Conservation (phyloP, 2,329 filamentous ascomycete species). For the Paecilomyces sp. region DNA sequence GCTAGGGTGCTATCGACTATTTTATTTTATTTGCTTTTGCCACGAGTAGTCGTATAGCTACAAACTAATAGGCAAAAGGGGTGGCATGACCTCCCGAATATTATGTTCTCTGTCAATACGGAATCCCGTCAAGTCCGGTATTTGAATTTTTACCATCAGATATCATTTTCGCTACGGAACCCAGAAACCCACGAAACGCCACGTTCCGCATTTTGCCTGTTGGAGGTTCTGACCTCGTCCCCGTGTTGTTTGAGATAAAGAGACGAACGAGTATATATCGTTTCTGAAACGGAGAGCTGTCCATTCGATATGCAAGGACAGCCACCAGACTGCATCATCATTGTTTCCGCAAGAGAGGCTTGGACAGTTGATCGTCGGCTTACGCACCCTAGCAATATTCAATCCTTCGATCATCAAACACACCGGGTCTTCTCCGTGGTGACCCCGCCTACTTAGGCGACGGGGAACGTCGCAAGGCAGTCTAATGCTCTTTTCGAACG, state of each 20-base stretch:
- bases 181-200: not conserved
- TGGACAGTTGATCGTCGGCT: not conserved
- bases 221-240: not conserved
- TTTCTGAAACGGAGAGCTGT: not conserved
- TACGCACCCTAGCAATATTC: not conserved
- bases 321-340: not conserved
- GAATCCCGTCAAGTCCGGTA: not conserved
- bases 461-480: not conserved
- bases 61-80: not conserved
- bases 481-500: not conserved
- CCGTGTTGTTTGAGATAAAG: not conserved
- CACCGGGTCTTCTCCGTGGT: not conserved
- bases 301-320: not conserved
- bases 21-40: not conserved
- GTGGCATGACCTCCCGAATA: not conserved
- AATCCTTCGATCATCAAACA: not conserved
- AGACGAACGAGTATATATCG: not conserved
- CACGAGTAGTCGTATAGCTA: not conserved
- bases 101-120: not conserved
- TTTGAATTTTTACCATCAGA: not conserved
- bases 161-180: not conserved
- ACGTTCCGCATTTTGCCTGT: not conserved
- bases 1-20: not conserved
- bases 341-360: not conserved
- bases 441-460: not conserved